A percentile compares a stretch with the other conserved stretches of the same genome.
These are phyloP conservation scores for Globisporangium mamillatum DNA, from an alignment of 352 stramenopile species.

Conservation along the genomic window DNA sequence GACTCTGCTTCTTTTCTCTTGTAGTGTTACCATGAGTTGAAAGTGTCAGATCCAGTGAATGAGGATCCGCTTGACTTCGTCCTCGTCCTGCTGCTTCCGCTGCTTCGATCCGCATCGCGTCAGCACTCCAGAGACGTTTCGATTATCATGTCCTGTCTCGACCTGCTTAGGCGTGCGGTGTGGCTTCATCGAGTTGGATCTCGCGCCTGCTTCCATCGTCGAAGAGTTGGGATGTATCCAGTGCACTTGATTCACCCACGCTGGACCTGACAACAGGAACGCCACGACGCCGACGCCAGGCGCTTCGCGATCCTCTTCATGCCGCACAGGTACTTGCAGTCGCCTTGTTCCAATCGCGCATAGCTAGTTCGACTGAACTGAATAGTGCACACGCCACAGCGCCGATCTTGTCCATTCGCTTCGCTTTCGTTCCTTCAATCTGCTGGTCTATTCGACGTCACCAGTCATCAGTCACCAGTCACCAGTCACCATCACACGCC, in stretches of 20 bases:
- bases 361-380: neutral
- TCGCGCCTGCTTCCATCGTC: neutral
- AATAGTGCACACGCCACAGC: neutral
- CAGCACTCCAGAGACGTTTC: neutral
- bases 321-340: neutral
- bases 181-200: neutral
- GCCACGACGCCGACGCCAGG: neutral
- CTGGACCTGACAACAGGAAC: neutral
- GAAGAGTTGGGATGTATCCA: neutral
- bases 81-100: neutral
- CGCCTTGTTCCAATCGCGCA: neutral
- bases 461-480: neutral
- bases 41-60: neutral
- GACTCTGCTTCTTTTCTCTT: neutral
- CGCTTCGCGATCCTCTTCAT: neutral
- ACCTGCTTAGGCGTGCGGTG: neutral
- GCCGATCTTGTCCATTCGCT: neutral
- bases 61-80: neutral
- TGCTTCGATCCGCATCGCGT: slow-evolving; percentile 7
- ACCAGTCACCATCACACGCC: neutral
- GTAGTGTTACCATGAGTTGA: no score
- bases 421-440: neutral
- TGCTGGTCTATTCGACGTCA: neutral
- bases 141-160: neutral
- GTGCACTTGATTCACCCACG: neutral